These are phyloP conservation scores for Xylariales sp. DNA, from an alignment of 2,329 filamentous ascomycete genomes.

Conservation along the genomic window DNA sequence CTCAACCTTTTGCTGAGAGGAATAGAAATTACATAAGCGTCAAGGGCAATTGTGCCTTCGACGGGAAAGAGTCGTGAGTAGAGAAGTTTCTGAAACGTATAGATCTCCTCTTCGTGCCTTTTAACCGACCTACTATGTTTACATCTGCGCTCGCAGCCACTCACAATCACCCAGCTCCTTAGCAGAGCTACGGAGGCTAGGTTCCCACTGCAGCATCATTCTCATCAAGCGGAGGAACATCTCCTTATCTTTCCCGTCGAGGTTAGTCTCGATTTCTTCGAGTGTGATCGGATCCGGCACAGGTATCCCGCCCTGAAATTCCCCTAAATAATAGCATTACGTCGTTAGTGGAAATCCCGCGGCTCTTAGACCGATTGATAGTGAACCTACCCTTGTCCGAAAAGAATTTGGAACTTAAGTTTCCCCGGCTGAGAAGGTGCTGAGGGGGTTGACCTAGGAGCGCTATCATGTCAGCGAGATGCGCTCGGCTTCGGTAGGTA, in stretches of 20 bases:
- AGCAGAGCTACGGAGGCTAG: slow-evolving; percentile 47
- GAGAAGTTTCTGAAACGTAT: neutral
- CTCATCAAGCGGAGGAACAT: slow-evolving; percentile 52
- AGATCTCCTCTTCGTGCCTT: neutral
- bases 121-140: neutral
- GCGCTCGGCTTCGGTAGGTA: slow-evolving; percentile 57
- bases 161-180: slow-evolving; percentile 47
- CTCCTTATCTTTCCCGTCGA: slow-evolving; percentile 49
- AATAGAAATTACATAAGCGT: no score
- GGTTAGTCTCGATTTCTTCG: slow-evolving; percentile 52
- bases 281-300: slow-evolving; percentile 47
- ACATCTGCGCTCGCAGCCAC: slow-evolving; percentile 44
- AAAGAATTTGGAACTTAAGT: neutral
- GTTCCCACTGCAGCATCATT: slow-evolving; percentile 55
- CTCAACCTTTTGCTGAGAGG: no score
- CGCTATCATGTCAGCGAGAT: slow-evolving; percentile 61
- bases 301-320: slow-evolving; percentile 50
- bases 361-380: neutral
- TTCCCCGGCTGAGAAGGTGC: slow-evolving; percentile 46
- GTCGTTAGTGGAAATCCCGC: neutral
- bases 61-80: no score
- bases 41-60: no score
- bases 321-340: neutral
- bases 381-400: neutral
- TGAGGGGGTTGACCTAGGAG: slow-evolving; percentile 58